phyloP scores from a whole-genome alignment of 352 stramenopile genomes.

The Globisporangium nagaii region DNA sequence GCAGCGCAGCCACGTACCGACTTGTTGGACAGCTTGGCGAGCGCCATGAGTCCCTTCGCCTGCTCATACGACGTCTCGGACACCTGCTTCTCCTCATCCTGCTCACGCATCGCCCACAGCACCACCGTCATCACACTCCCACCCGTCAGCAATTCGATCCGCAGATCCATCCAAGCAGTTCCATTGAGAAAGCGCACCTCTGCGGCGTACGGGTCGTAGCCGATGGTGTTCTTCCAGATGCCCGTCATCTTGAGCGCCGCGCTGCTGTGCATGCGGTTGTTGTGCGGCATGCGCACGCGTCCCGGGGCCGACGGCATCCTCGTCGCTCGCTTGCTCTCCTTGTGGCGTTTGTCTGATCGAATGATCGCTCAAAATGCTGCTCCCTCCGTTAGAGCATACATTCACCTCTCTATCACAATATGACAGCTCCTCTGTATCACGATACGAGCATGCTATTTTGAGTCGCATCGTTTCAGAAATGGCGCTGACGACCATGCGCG shows the following conservation, averaged over 20 bases:
- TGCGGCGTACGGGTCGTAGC: constrained; percentile 92
- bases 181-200: constrained; percentile 11
- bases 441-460: too few species aligned
- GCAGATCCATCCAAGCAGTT: neutral
- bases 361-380: neutral
- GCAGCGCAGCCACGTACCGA: constrained; percentile 48
- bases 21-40: constrained; percentile 94
- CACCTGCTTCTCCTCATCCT: constrained; percentile 53
- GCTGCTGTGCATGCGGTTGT: constrained; percentile 95
- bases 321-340: neutral
- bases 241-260: constrained; percentile 92
- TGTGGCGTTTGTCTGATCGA: neutral
- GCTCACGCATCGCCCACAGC: neutral
- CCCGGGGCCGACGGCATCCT: constrained; percentile 85
- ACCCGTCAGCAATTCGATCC: too few species aligned
- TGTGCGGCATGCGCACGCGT: constrained; percentile 94
- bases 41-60: constrained; percentile 89
- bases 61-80: constrained; percentile 83
- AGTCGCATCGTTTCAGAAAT: too few species aligned
- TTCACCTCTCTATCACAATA: neutral
- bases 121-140: neutral
- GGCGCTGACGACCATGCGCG: neutral
- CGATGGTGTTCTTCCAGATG: constrained; percentile 97
- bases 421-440: neutral
- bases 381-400: neutral